These are phyloP conservation scores for Mycena alexandri DNA, from an alignment of 768 basidiomycete genomes.

Conservation along the genomic window DNA sequence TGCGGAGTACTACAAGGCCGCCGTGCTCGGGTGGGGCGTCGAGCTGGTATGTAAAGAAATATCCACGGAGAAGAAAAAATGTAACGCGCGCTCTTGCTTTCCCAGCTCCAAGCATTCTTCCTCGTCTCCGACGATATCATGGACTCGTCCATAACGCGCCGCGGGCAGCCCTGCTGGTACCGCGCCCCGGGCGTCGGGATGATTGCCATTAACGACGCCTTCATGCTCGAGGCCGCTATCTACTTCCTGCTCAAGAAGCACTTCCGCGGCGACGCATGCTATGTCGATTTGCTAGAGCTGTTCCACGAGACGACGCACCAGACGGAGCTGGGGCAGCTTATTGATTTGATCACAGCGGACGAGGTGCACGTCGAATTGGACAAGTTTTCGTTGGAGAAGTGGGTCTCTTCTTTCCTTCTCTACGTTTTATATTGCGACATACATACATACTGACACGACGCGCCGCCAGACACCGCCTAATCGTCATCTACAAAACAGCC, in stretches of 20 bases:
- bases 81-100: background rate
- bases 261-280: slow-evolving; percentile 85
- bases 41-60: slow-evolving; percentile 76
- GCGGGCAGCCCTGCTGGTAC: slow-evolving; percentile 98
- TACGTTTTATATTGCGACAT: background rate
- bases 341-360: slow-evolving; percentile 95
- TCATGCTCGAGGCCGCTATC: slow-evolving; percentile 96
- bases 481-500: slow-evolving; percentile 97
- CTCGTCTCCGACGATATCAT: slow-evolving; percentile 98
- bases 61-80: no score
- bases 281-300: slow-evolving; percentile 90
- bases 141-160: slow-evolving; percentile 93
- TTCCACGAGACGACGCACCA: slow-evolving; percentile 93
- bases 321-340: slow-evolving; percentile 96
- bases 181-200: slow-evolving; percentile 71
- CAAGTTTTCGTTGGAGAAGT: slow-evolving; percentile 92
- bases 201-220: slow-evolving; percentile 95
- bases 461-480: slow-evolving; percentile 79
- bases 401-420: slow-evolving; percentile 39
- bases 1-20: slow-evolving; percentile 90
- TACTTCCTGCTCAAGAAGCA: slow-evolving; percentile 90
- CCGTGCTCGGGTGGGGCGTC: slow-evolving; percentile 94
- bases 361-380: slow-evolving; percentile 89
- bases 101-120: slow-evolving; percentile 96
- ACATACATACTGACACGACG: background rate